Evolutionary conservation across 192 early-diverging fungal genomes (phyloP).

Genomic region (Phlyctochytrium arcticum): DNA sequence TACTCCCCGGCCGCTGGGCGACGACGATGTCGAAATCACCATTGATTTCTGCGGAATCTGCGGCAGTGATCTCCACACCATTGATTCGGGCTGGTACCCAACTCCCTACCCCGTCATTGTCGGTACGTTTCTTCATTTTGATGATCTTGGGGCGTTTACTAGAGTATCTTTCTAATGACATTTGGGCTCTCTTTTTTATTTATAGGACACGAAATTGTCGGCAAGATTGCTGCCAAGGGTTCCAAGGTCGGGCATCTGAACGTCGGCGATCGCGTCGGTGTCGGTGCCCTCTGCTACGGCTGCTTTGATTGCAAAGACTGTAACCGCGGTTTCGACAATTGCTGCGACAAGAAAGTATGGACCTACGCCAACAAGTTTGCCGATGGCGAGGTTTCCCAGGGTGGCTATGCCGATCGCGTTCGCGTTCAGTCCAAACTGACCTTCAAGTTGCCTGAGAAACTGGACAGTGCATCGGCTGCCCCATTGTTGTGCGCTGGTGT

Average conservation of each 20-base stretch:
- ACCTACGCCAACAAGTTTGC: constrained; percentile 3
- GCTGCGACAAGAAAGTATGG: not conserved
- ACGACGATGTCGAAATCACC: constrained; percentile 61
- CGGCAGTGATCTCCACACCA: constrained; percentile 10
- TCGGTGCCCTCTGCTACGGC: constrained; percentile 27
- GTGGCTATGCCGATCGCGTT: constrained; percentile 18
- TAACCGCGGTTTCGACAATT: constrained; percentile 5
- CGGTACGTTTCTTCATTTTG: too few species aligned
- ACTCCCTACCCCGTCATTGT: constrained; percentile 26
- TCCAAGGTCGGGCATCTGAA: not conserved
- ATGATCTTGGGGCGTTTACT: too few species aligned
- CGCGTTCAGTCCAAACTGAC: not conserved
- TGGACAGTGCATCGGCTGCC: constrained; percentile 52
- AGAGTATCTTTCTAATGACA: too few species aligned
- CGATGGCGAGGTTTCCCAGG: constrained; percentile 17
- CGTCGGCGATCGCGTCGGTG: constrained; percentile 36
- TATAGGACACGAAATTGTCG: constrained; percentile 44
- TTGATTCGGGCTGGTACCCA: constrained; percentile 53
- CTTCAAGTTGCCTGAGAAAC: constrained; percentile 63
- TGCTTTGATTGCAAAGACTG: constrained; percentile 31
- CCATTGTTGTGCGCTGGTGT: constrained; percentile 79
- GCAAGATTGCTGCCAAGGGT: constrained; percentile 16
- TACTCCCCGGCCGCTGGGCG: constrained; percentile 22
- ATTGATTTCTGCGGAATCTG: constrained; percentile 71
- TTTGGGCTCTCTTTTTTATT: too few species aligned